Conservation (phyloP, 805 yeast genomes). For the Brettanomyces sp. region DNA sequence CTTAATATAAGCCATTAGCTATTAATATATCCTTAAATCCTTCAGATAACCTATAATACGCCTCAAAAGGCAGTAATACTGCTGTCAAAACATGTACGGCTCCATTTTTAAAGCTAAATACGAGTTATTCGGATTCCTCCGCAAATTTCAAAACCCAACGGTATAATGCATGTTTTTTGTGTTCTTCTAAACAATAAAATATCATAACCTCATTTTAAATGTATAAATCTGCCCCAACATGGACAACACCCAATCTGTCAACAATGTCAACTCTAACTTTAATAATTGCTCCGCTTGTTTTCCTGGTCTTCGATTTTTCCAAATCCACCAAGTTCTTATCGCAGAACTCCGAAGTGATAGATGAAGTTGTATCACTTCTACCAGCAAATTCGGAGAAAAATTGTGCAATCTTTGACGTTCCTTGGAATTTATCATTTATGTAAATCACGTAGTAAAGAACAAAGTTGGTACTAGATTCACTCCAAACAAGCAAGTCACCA, state of each 20-base stretch:
- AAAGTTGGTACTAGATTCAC: constrained; percentile 7
- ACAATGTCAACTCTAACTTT: constrained; percentile 1
- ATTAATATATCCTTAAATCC: too few species aligned
- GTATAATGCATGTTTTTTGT: neutral
- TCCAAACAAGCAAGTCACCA: constrained; percentile 11
- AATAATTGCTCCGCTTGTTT: neutral
- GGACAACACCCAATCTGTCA: constrained; percentile 2
- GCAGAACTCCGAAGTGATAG: neutral
- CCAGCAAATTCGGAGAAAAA: constrained; percentile 5
- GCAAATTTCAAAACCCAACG: too few species aligned
- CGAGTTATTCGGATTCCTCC: too few species aligned
- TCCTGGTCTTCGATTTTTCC: too few species aligned
- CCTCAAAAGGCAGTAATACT: too few species aligned
- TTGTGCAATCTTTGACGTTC: constrained; percentile 12
- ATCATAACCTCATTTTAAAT: neutral
- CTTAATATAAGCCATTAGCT: too few species aligned
- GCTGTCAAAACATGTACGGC: too few species aligned
- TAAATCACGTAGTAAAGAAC: constrained; percentile 23
- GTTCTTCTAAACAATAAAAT: neutral
- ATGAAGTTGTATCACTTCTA: neutral
- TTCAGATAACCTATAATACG: too few species aligned
- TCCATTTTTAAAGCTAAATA: too few species aligned
- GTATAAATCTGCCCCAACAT: neutral
- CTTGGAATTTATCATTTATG: constrained; percentile 21
- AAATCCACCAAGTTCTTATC: neutral